phyloP scores from a whole-genome alignment of 1,139 yeast genomes.

The Torulaspora globosa region DNA sequence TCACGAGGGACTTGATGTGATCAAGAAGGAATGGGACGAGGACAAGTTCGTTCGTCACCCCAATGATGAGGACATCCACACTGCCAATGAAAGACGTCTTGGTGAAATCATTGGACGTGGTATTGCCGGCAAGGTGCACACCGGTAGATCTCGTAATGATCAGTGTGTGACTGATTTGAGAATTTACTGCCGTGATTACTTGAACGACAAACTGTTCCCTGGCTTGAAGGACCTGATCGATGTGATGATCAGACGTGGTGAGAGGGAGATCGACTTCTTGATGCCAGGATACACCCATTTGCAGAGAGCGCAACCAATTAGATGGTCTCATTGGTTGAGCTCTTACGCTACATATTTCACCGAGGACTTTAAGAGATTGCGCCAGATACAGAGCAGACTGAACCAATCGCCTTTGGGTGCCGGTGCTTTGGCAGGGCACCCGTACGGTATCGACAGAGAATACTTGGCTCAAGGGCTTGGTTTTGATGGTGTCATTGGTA shows the following conservation, averaged over 20 bases:
- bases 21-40: conserved; percentile 76
- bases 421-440: conserved; percentile 99
- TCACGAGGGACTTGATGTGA: conserved; percentile 70
- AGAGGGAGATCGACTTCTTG: conserved; percentile 76
- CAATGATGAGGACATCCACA: conserved; percentile 97
- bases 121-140: conserved; percentile 96
- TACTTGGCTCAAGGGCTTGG: conserved; percentile 75
- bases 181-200: conserved; percentile 77
- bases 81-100: conserved; percentile 95
- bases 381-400: conserved; percentile 74
- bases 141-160: conserved; percentile 97
- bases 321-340: conserved; percentile 98
- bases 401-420: conserved; percentile 91
- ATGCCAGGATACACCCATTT: conserved; percentile 99
- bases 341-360: conserved; percentile 92
- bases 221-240: conserved; percentile 59
- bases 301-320: conserved; percentile 97
- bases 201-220: conserved; percentile 55
- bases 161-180: conserved; percentile 99
- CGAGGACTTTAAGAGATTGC: conserved; percentile 80
- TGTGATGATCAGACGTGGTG: conserved; percentile 71
- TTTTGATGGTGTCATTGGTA: conserved; percentile 82
- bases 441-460: conserved; percentile 95
- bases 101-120: conserved; percentile 93
- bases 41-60: conserved; percentile 73